Conservation (phyloP, 495 filamentous ascomycete species). For the Evernia prunastri region DNA sequence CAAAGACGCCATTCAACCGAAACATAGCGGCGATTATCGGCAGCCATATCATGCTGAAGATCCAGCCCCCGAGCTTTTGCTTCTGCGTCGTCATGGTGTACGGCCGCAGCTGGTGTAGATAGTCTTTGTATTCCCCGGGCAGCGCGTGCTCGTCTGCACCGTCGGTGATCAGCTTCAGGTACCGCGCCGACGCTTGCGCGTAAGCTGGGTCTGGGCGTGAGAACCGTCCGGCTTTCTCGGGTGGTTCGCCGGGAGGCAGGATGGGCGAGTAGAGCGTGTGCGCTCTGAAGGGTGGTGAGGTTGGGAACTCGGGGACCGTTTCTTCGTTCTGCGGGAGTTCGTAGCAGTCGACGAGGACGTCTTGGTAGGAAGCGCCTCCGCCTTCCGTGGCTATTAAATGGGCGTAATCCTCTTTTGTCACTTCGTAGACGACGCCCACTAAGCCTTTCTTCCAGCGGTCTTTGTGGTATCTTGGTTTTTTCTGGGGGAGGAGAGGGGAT, state of each 20-base stretch:
- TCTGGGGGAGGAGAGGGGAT: slow-evolving; percentile 31
- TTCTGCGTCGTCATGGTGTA: slow-evolving; percentile 61
- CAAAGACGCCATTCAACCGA: slow-evolving; percentile 39
- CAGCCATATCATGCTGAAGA: slow-evolving; percentile 55
- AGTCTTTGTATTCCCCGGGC: slow-evolving; percentile 64
- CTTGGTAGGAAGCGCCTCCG: slow-evolving; percentile 71
- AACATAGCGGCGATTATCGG: slow-evolving; percentile 53
- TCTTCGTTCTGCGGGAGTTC: slow-evolving; percentile 46
- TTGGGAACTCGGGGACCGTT: slow-evolving; percentile 38
- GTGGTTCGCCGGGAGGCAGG: slow-evolving; percentile 14
- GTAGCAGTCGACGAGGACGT: slow-evolving; percentile 72
- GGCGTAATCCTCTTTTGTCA: slow-evolving; percentile 71
- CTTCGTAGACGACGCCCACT: slow-evolving; percentile 91
- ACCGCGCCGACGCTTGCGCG: slow-evolving; percentile 77
- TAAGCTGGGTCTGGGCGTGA: slow-evolving; percentile 57
- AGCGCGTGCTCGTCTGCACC: slow-evolving; percentile 74
- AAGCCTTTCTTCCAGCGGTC: slow-evolving; percentile 68
- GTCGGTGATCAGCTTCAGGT: slow-evolving; percentile 66
- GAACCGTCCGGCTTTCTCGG: slow-evolving; percentile 32
- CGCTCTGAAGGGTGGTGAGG: slow-evolving; percentile 42
- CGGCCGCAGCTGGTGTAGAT: slow-evolving; percentile 56
- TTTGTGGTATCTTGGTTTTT: slow-evolving; percentile 37
- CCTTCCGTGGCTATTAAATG: slow-evolving; percentile 88
- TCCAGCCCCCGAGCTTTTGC: slow-evolving; percentile 57
- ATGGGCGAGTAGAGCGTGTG: slow-evolving; percentile 56